Evolutionary conservation across 495 filamentous ascomycete genomes (phyloP).

Genomic region (Lineolata rhizophorae): DNA sequence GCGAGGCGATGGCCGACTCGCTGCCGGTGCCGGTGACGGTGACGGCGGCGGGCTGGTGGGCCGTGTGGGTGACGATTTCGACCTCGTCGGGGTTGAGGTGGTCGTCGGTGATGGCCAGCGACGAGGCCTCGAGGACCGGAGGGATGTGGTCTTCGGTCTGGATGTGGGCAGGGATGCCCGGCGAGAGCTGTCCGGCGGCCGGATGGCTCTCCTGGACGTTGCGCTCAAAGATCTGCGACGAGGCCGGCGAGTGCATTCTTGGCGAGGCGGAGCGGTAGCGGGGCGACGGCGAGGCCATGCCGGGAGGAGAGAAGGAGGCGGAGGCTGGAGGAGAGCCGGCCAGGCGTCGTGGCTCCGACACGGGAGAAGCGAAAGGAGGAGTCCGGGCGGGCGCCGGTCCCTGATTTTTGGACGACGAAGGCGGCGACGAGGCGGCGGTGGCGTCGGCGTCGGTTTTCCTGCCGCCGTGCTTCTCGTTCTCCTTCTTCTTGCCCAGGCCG

Average conservation of each 20-base stretch:
- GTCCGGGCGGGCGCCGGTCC: conserved; percentile 5
- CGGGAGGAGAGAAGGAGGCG: neutral
- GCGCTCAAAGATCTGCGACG: conserved; percentile 83
- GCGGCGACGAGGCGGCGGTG: conserved; percentile 10
- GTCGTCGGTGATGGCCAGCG: conserved; percentile 67
- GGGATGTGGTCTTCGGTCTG: conserved; percentile 84
- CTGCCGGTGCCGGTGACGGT: conserved; percentile 18
- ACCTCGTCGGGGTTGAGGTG: conserved; percentile 58
- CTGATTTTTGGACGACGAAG: no score
- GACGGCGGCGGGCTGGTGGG: conserved; percentile 55
- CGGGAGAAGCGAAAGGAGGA: neutral
- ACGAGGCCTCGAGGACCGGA: conserved; percentile 70
- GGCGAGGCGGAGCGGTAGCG: conserved; percentile 20
- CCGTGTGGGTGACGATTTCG: conserved; percentile 66
- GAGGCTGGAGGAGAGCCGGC: no score
- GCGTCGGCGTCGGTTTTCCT: conserved; percentile 11
- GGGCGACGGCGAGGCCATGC: conserved; percentile 5
- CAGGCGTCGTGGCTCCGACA: neutral
- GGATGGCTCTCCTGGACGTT: conserved; percentile 56
- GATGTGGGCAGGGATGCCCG: conserved; percentile 71
- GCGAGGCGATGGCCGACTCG: conserved; percentile 17
- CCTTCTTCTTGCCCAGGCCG: conserved; percentile 36
- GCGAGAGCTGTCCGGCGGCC: conserved; percentile 36
- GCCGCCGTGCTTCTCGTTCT: conserved; percentile 17
- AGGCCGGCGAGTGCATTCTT: conserved; percentile 20